phyloP scores from a whole-genome alignment of 352 stramenopile genomes.

The Discostella stelligera region DNA sequence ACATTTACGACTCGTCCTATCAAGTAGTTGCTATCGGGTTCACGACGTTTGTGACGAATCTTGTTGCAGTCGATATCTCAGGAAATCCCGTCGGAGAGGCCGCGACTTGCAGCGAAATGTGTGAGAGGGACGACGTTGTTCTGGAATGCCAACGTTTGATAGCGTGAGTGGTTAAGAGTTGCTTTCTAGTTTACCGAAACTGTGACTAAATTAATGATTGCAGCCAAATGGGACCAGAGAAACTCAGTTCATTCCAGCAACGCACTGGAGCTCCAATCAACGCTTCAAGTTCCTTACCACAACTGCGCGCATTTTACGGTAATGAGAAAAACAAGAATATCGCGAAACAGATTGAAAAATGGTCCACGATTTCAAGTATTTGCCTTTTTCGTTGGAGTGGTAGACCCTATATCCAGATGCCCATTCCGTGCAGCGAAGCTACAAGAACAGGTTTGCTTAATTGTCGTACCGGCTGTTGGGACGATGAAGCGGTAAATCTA shows the following conservation, averaged over 20 bases:
- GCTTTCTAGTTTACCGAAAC: too few species aligned
- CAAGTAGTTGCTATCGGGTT: constrained; percentile 85
- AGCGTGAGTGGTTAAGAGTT: constrained; percentile 13
- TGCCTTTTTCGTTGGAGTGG: constrained; percentile 87
- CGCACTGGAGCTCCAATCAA: constrained; percentile 80
- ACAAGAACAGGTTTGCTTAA: constrained; percentile 93
- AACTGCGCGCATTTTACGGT: constrained; percentile 85
- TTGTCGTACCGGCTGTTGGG: constrained; percentile 86
- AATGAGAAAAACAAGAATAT: constrained; percentile 56
- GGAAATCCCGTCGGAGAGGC: constrained; percentile 75
- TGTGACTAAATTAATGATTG: neutral
- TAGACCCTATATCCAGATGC: constrained; percentile 43
- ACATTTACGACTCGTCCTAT: neutral
- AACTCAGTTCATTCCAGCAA: constrained; percentile 52
- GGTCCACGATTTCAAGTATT: constrained; percentile 89
- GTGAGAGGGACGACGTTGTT: constrained; percentile 57
- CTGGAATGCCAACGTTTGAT: constrained; percentile 53
- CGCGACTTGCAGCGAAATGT: constrained; percentile 81
- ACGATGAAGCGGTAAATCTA: constrained; percentile 84
- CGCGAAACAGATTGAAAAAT: constrained; percentile 75
- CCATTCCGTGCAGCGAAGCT: constrained; percentile 91
- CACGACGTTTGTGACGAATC: constrained; percentile 91
- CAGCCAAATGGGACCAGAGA: constrained; percentile 43
- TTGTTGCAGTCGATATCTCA: constrained; percentile 85
- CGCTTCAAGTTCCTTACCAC: constrained; percentile 87